Base-by-base conservation (phyloP, 345 rosid species). In the Ceriops decandra region DNA sequence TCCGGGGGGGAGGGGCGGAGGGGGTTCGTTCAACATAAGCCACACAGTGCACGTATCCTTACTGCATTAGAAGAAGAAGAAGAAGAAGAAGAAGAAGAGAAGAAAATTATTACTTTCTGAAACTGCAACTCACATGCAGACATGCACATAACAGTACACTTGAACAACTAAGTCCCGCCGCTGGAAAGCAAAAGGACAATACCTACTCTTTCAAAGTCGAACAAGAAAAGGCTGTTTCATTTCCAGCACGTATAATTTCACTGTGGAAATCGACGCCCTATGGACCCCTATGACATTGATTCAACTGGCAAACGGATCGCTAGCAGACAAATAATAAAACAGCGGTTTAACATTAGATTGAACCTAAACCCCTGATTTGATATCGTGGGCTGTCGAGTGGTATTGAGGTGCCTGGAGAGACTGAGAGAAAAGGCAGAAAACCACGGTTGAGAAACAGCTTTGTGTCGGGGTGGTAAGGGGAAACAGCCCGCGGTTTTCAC, bases 401-500 rank as follows among this genome's bases (percentile, higher is more conserved):
- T 72, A 30, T 67, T 76, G 7, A 10, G 26, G 1, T 57, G 3
- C 52, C 19, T 9, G 60, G 22, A 60, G 58, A 47, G 53, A 63
- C 27, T 19, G 58, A 57, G 62, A 60, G 24, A 13, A 32, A 33
- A 20, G 7, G 24, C 16, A 58, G 52, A 46, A 74, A 71, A 72
- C 74, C 27, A 49, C 69, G 13, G 6, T 49, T 64, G 20, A 6
- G 33, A 83, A 83, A 83, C 86, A 80, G 77, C 86, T 64, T 69
- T 1, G 60, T 81, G 87, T 81, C 83, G 81, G 87, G 85, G 36
- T 27, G 82, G 76, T 77, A 54, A 84, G 81, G 78, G 63, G 81
- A 81, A 79, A 61, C 83, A 7, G 85, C 83, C 87, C 85, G 69
- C 68, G 69, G 86, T 78, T 83, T 83, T 80, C 82, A 75, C 75